A percentile compares a stretch with the other conserved stretches of the same genome.
Conservation (phyloP, 169 alveolate genomes). For the Plasmodium vinckei region DNA sequence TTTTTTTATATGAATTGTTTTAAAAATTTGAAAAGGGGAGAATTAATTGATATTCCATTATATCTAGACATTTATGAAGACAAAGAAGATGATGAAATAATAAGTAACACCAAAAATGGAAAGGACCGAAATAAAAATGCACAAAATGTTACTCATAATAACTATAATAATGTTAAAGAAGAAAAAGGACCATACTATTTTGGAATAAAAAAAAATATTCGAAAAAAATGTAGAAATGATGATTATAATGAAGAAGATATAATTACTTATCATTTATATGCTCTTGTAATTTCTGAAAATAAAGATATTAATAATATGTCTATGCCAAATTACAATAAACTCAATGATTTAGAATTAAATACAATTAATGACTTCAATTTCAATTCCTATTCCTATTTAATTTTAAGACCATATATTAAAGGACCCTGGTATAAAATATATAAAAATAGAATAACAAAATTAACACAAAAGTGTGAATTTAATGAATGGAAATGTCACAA, state of each 20-base stretch:
- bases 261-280: constrained; percentile 57
- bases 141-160: constrained; percentile 1
- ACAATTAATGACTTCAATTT: constrained; percentile 15
- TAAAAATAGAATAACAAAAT: constrained; percentile 89
- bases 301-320: constrained; percentile 13
- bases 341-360: constrained; percentile 44
- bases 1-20: constrained; percentile 89
- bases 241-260: constrained; percentile 9
- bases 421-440: constrained; percentile 93
- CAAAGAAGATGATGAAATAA: constrained; percentile 23
- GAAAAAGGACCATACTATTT: not conserved
- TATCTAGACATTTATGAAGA: constrained; percentile 86
- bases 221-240: not conserved
- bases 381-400: constrained; percentile 81
- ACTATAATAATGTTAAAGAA: not conserved
- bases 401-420: constrained; percentile 91
- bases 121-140: constrained; percentile 50
- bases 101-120: constrained; percentile 38
- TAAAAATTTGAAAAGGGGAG: constrained; percentile 91
- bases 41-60: constrained; percentile 91
- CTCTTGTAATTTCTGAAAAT: constrained; percentile 61
- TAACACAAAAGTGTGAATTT: constrained; percentile 87
- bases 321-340: constrained; percentile 46
- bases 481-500: constrained; percentile 94
- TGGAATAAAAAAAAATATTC: constrained; percentile 21